Percentiles rank a stretch among this genome's conserved stretches.
These are phyloP conservation scores for Xanthoceras sorbifolium DNA, from an alignment of 345 rosid species.

Conservation along the genomic window DNA sequence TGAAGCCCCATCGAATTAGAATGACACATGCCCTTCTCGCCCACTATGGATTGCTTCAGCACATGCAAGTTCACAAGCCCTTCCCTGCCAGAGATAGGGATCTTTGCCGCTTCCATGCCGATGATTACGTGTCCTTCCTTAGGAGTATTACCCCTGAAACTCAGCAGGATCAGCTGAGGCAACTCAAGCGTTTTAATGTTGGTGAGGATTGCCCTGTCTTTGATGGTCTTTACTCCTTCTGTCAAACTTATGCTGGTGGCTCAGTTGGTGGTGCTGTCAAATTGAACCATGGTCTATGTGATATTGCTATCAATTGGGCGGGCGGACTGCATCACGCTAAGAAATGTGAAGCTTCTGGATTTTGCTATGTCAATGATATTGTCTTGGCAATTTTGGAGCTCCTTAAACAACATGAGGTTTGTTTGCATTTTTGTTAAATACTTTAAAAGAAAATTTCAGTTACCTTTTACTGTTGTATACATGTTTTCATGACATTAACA, in stretches of 20 bases:
- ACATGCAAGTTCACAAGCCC: constrained; percentile 66
- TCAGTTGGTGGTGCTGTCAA: constrained; percentile 67
- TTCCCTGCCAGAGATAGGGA: constrained; percentile 64
- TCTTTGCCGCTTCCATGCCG: constrained; percentile 67
- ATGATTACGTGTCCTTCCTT: constrained; percentile 60
- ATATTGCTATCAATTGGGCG: constrained; percentile 68
- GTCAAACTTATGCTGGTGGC: constrained; percentile 69
- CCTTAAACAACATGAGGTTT: constrained; percentile 58
- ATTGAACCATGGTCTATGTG: constrained; percentile 57
- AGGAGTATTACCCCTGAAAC: constrained; percentile 59
- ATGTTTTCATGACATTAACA: neutral
- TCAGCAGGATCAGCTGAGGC: constrained; percentile 63
- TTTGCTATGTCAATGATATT: constrained; percentile 70
- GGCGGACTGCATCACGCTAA: constrained; percentile 74
- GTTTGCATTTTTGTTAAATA: constrained; percentile 7
- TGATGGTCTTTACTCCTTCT: constrained; percentile 63
- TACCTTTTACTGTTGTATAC: neutral
- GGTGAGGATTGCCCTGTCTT: constrained; percentile 73
- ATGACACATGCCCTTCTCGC: constrained; percentile 70
- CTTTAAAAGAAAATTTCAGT: neutral
- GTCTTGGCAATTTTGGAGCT: constrained; percentile 69
- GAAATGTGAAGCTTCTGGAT: constrained; percentile 71
- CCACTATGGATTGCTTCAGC: constrained; percentile 65
- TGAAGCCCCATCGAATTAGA: constrained; percentile 69
- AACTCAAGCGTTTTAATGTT: constrained; percentile 62